Conservation (phyloP, 768 basidiomycete genomes). For the Lactarius pseudohatsudake region DNA sequence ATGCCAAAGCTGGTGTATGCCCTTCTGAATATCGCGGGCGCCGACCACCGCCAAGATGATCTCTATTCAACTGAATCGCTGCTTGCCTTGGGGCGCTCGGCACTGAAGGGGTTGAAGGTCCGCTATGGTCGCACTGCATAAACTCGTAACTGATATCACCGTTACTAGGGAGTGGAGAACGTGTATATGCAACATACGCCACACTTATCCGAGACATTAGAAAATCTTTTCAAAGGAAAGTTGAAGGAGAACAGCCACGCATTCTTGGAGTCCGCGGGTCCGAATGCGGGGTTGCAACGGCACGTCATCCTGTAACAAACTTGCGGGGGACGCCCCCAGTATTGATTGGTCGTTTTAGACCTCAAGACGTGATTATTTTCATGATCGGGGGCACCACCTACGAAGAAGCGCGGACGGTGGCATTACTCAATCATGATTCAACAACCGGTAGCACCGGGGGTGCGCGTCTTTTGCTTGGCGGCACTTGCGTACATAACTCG, state of each 20-base stretch:
- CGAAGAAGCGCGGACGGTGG: slow-evolving; percentile 85
- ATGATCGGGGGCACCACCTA: slow-evolving; percentile 97
- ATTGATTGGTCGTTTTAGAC: slow-evolving; percentile 45
- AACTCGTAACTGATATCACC: slow-evolving; percentile 20
- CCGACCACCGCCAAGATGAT: slow-evolving; percentile 96
- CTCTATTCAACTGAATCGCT: slow-evolving; percentile 94
- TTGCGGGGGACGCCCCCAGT: not conserved
- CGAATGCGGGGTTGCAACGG: slow-evolving; percentile 73
- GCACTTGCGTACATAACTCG: slow-evolving; percentile 95
- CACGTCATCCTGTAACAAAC: slow-evolving; percentile 34
- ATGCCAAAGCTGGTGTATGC: slow-evolving; percentile 81
- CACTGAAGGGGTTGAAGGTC: slow-evolving; percentile 93
- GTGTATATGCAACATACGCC: slow-evolving; percentile 98
- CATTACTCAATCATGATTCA: slow-evolving; percentile 84
- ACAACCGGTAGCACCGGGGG: slow-evolving; percentile 56
- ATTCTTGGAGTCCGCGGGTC: slow-evolving; percentile 72
- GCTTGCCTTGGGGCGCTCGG: slow-evolving; percentile 90
- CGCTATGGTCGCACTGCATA: slow-evolving; percentile 14
- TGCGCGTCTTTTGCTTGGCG: slow-evolving; percentile 82
- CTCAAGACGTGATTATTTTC: slow-evolving; percentile 95
- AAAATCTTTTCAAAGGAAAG: slow-evolving; percentile 82
- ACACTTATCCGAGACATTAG: slow-evolving; percentile 88
- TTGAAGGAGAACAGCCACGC: slow-evolving; percentile 89
- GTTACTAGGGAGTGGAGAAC: slow-evolving; percentile 90
- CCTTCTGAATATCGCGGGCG: slow-evolving; percentile 87